A percentile compares a stretch with the other conserved stretches of the same genome.
These are phyloP conservation scores for Penicillium rolfsii DNA, from an alignment of 2,329 filamentous ascomycete species.

Conservation along the genomic window DNA sequence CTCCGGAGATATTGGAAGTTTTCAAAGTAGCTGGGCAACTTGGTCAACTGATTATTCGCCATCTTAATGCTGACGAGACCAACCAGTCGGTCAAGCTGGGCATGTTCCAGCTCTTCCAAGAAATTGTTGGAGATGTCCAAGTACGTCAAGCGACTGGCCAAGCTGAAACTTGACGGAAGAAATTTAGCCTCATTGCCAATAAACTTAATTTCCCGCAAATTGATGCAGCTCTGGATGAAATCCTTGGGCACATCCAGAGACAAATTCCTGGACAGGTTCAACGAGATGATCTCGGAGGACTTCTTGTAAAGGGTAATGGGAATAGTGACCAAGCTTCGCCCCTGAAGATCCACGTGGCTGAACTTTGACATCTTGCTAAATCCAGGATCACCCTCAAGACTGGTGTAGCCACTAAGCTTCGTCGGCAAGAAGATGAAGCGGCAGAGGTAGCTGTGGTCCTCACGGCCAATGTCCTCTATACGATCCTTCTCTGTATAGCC, in stretches of 20 bases:
- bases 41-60: conserved; percentile 85
- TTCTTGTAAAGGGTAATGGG: conserved; percentile 93
- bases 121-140: conserved; percentile 95
- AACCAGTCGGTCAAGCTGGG: conserved; percentile 73
- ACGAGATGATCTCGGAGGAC: conserved; percentile 86
- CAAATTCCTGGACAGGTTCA: conserved; percentile 91
- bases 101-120: conserved; percentile 82
- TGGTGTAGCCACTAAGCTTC: conserved; percentile 77
- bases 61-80: conserved; percentile 86
- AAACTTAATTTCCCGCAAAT: conserved; percentile 92
- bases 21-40: conserved; percentile 79
- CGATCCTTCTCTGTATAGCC: conserved; percentile 86
- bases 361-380: conserved; percentile 85
- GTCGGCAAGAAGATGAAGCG: conserved; percentile 93
- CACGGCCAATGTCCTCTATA: conserved; percentile 89
- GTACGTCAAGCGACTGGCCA: conserved; percentile 80
- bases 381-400: conserved; percentile 74
- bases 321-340: conserved; percentile 89
- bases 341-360: conserved; percentile 89
- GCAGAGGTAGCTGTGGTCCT: conserved; percentile 96
- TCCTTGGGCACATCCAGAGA: conserved; percentile 92
- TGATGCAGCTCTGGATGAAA: conserved; percentile 91
- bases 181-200: conserved; percentile 90
- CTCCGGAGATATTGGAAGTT: conserved; percentile 77
- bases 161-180: conserved; percentile 79